Evolutionary conservation across 257 asterid genomes (phyloP), one percentile per base, ranked within the genome.

Genomic region (Rehmannia glutinosa): DNA sequence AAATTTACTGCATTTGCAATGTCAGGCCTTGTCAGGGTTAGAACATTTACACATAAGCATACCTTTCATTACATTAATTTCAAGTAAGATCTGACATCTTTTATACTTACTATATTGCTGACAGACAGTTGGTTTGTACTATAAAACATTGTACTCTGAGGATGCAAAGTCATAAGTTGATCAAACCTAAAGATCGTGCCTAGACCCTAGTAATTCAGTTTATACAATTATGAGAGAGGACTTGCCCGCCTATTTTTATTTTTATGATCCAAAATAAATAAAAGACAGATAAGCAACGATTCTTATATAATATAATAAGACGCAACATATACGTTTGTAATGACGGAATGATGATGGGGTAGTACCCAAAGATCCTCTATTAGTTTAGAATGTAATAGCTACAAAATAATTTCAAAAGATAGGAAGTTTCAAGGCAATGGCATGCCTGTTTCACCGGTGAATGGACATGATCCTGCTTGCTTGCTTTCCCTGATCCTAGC

Each of bases 361-460:
- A 27, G 15, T 23, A 4, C 21, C 23, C 45, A 36, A 59, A 30
- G 30, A 32, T 73, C 46, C 24, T 54, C 11, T 7, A 6, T 35
- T 13, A 47, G 9, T 35, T 28, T 12, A 33, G 32, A 21, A 47
- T 17, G 39, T 13, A 32, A 21, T 43, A 60, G 30, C 30, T 46
- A 59, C 13, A 24, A 42, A 52, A 15, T 62, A 47, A 52, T 8
- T 54, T 47, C 39, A 52, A 52, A 55, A 8, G 62, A 38, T 51
- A 62, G 28, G 19, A 12, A 47, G 36, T 36, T 73, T 57, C 55
- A 43, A 67, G 62, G 47, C 15, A 73, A 75, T 13, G 46, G 63
- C 86, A 69, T 71, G 78, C 82, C 75, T 74, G 76, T 61, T 62
- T 76, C 64, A 70, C 82, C 82, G 80, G 85, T 75, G 87, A 59